These are phyloP conservation scores for Saccharum officinarum DNA, from an alignment of 176 grass and related monocot species.

Conservation along the genomic window DNA sequence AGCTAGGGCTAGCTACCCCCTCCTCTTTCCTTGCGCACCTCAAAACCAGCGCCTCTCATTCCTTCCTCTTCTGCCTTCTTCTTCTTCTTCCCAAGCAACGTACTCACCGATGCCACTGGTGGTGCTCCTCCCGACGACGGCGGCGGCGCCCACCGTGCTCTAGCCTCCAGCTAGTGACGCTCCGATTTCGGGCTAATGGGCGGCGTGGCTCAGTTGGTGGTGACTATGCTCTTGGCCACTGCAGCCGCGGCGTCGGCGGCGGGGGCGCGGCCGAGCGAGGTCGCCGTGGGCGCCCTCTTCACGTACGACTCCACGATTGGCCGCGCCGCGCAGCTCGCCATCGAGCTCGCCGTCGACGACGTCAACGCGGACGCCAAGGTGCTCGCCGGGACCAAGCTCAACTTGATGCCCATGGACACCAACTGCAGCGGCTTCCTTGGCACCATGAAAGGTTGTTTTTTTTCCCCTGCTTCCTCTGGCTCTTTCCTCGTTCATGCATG, in stretches of 20 bases:
- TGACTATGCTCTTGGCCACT: background rate
- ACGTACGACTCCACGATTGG: slow-evolving; percentile 79
- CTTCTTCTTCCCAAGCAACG: too few relatives aligned
- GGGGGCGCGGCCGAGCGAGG: slow-evolving; percentile 31
- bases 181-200: background rate
- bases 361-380: slow-evolving; percentile 68
- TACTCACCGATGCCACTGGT: background rate
- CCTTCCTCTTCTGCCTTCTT: background rate
- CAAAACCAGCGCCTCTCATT: background rate
- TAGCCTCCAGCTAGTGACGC: too few relatives aligned
- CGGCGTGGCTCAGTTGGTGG: background rate
- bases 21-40: background rate
- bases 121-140: background rate
- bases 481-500: background rate
- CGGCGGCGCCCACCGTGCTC: background rate
- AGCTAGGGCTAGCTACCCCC: background rate
- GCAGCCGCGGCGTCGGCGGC: background rate
- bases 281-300: slow-evolving; percentile 64
- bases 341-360: slow-evolving; percentile 73
- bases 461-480: background rate
- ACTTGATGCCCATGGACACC: slow-evolving; percentile 63
- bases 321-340: slow-evolving; percentile 59
- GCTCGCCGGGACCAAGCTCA: slow-evolving; percentile 63
- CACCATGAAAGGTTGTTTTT: slow-evolving; percentile 50
- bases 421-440: slow-evolving; percentile 86